Base-by-base conservation (phyloP, 345 rosid genomes). In the Eucalyptus sp. region DNA sequence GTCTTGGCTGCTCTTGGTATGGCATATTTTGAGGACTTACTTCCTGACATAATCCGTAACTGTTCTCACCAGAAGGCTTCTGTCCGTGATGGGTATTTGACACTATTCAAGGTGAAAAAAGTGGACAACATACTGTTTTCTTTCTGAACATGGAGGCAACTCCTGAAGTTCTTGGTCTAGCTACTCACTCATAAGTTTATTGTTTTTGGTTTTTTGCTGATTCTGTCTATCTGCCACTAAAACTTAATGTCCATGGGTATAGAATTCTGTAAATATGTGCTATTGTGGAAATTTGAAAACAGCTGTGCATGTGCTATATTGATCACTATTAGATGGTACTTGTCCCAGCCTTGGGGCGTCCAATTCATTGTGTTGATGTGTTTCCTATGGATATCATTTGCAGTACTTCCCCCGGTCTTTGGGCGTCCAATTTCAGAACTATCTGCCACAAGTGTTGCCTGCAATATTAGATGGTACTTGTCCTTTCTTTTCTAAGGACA, bases 41-140 rank as follows among this genome's bases (percentile, higher is more conserved):
- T 98, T 88, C 98, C 99, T 90, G 98, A 98, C 92, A 92, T 98
- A 89, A 95, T 98, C 87, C 93, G 96, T 62, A 97, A 94, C 89
- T 98, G 99, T 93, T 97, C 99, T 89, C 98, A 98, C 91, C 98
- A 95, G 88, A 96, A 91, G 91, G 98, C 99, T 50, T 95, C 97
- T 17, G 99, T 97, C 33, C 99, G 99, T 87, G 99, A 98, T 94
- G 99, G 99, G 90, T 98, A 98, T 93, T 92, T 98, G 89, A 98
- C 99, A 22, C 96, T 98, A 92, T 98, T 98, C 95, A 97, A 95
- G 98, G 99, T 97, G 85, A 91, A 87, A 18, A 87, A 41, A 17
- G 81, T 87, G 13, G 48, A 64, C 33, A 24, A 50, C 62, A 46
- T 49, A 12, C 90, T 90, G 62, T 62, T 31, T 88, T 90, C 48